phyloP scores from a whole-genome alignment of 169 alveolate species.

The Babesia caballi region DNA sequence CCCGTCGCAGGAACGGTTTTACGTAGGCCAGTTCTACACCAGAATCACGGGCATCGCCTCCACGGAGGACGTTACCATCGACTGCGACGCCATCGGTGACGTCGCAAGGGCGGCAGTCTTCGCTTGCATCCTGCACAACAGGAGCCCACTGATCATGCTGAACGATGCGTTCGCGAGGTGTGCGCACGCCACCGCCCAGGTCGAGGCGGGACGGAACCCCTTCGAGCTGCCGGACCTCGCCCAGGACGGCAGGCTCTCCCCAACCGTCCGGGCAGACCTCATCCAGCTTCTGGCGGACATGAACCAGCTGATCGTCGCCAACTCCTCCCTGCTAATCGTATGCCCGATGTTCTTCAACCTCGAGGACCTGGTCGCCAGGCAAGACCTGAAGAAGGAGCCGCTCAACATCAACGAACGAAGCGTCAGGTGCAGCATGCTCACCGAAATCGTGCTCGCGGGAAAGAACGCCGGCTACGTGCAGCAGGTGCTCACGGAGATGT shows the following conservation, averaged over 20 bases:
- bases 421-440: conserved; percentile 19
- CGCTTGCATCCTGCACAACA: conserved; percentile 50
- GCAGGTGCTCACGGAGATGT: conserved; percentile 10
- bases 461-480: conserved; percentile 25
- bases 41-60: conserved; percentile 26
- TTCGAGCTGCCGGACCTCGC: neutral
- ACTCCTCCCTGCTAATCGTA: conserved; percentile 23
- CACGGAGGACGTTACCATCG: conserved; percentile 29
- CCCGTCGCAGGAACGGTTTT: neutral
- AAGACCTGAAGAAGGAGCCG: conserved; percentile 37
- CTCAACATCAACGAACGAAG: conserved; percentile 6
- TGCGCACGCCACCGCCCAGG: neutral
- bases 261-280: neutral
- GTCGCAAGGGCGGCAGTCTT: conserved; percentile 51
- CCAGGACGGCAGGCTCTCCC: neutral
- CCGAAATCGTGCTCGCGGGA: neutral
- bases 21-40: conserved; percentile 59
- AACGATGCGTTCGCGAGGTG: conserved; percentile 33
- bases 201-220: conserved; percentile 9
- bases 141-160: conserved; percentile 28
- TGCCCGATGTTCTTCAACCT: conserved; percentile 47
- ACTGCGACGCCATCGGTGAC: conserved; percentile 30
- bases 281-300: neutral
- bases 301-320: conserved; percentile 12
- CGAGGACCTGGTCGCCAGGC: conserved; percentile 24